phyloP scores from a whole-genome alignment of 768 basidiomycete genomes.

The Sporobolomyces phaffii region DNA sequence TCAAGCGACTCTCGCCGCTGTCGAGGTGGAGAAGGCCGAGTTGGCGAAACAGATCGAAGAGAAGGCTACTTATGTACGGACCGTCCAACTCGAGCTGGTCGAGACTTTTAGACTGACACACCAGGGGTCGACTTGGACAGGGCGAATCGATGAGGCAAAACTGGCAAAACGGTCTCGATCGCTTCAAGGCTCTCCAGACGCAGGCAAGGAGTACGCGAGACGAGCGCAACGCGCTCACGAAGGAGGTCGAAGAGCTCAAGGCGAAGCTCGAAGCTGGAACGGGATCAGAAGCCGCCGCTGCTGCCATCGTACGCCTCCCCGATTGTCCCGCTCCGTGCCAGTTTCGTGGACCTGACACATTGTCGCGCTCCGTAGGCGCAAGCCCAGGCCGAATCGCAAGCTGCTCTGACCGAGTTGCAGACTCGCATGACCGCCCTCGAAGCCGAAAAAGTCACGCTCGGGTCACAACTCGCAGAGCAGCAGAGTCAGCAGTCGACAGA shows the following conservation, averaged over 20 bases:
- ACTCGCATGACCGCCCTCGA: constrained; percentile 12
- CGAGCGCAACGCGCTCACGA: constrained; percentile 35
- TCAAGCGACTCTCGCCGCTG: constrained; percentile 24
- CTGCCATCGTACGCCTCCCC: background rate
- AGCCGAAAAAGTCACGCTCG: constrained; percentile 18
- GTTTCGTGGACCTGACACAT: background rate
- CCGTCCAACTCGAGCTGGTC: background rate
- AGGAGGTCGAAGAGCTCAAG: constrained; percentile 45
- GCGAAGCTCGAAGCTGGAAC: constrained; percentile 28
- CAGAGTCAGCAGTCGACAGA: background rate
- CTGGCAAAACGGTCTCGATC: constrained; percentile 28
- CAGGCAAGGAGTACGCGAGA: constrained; percentile 33
- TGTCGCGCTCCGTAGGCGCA: constrained; percentile 6
- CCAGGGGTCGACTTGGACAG: background rate
- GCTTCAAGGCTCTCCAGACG: constrained; percentile 41
- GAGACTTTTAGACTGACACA: background rate
- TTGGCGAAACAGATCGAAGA: constrained; percentile 14
- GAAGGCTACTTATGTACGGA: constrained; percentile 17
- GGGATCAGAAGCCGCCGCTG: constrained; percentile 7
- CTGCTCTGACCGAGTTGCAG: constrained; percentile 17
- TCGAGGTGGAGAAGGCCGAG: constrained; percentile 18
- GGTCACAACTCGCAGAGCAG: background rate
- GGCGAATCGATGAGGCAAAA: constrained; percentile 23
- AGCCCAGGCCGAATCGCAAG: constrained; percentile 11
- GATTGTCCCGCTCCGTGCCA: background rate